Evolutionary conservation across 176 grass and related monocot species (phyloP).

Genomic region (Cymbopogon citratus): DNA sequence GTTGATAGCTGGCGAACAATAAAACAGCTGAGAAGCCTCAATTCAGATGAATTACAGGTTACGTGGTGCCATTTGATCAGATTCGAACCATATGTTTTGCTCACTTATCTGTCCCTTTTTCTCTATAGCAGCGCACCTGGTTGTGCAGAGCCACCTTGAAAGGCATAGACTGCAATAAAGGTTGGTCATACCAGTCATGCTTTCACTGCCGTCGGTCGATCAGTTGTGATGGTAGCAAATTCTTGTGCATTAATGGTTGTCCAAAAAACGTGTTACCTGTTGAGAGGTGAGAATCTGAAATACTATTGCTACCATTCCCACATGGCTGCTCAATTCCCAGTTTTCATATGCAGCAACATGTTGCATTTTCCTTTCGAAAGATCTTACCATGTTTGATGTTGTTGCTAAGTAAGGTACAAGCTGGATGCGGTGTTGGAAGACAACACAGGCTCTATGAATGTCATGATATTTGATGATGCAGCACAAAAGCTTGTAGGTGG

Average conservation of each 20-base stretch:
- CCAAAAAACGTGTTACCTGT: not conserved
- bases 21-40: not conserved
- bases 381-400: not conserved
- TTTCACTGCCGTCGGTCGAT: not conserved
- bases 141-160: slow-evolving; percentile 12
- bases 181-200: slow-evolving; percentile 10
- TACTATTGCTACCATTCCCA: not conserved
- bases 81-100: not conserved
- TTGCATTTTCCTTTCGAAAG: not conserved
- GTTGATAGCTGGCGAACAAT: slow-evolving; percentile 3
- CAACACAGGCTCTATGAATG: not conserved
- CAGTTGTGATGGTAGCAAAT: not conserved
- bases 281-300: not conserved
- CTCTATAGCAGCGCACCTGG: not conserved
- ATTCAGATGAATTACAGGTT: not conserved
- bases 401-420: slow-evolving; percentile 24
- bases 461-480: slow-evolving; percentile 1
- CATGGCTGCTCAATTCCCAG: not conserved
- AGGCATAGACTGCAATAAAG: not conserved
- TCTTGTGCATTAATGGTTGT: not conserved
- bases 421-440: slow-evolving; percentile 7
- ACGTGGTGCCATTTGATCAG: not conserved
- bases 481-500: not conserved
- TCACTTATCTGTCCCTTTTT: not conserved
- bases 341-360: not conserved